Conservation (phyloP, 495 filamentous ascomycete species). For the Hypoxylon subgilvum region DNA sequence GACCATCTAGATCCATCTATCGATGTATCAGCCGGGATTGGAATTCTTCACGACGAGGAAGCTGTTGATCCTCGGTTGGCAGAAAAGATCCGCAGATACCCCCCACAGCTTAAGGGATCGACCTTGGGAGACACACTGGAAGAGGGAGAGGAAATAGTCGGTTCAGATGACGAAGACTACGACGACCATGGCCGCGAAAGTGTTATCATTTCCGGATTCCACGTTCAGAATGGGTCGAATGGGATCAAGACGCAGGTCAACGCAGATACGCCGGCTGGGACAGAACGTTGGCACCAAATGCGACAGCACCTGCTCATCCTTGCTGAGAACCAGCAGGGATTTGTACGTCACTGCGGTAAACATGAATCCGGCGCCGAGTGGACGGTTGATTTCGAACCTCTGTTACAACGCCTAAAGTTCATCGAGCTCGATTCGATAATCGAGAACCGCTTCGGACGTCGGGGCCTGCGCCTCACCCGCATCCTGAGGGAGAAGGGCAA, state of each 20-base stretch:
- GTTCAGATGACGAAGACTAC: conserved; percentile 52
- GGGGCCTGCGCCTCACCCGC: conserved; percentile 76
- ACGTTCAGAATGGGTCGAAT: conserved; percentile 38
- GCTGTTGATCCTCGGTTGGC: conserved; percentile 48
- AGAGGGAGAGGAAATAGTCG: conserved; percentile 51
- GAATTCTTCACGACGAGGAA: conserved; percentile 47
- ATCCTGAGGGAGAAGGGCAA: conserved; percentile 86
- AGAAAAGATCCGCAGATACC: conserved; percentile 47
- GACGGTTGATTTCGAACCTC: conserved; percentile 75
- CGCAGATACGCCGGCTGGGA: conserved; percentile 43
- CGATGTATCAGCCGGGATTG: conserved; percentile 50
- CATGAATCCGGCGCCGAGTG: conserved; percentile 72
- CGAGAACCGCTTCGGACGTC: conserved; percentile 72
- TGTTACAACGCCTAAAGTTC: conserved; percentile 71
- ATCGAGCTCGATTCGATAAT: conserved; percentile 79
- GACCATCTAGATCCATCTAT: conserved; percentile 53
- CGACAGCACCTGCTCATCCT: conserved; percentile 76
- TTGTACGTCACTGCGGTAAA: conserved; percentile 64
- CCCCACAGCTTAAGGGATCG: conserved; percentile 39
- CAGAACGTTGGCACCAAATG: conserved; percentile 66
- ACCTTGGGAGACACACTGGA: conserved; percentile 35
- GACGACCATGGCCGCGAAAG: conserved; percentile 42
- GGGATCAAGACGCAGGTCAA: conserved; percentile 41
- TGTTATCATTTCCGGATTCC: conserved; percentile 5
- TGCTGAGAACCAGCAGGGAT: conserved; percentile 70